Conservation (phyloP, 306 rosid genomes). For the Sindora glabra region DNA sequence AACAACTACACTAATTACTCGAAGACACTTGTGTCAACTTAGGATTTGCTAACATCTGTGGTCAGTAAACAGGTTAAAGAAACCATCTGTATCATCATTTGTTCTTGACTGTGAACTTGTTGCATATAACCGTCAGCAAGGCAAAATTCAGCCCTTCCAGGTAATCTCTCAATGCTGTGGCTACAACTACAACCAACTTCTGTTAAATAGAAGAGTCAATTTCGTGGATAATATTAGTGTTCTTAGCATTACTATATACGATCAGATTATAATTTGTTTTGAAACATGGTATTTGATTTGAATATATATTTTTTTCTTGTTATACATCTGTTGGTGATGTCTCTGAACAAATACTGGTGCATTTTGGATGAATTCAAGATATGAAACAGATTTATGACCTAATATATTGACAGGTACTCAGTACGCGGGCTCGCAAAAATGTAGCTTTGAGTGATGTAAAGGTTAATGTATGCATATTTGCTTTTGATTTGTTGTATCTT, state of each 20-base stretch:
- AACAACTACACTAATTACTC: neutral
- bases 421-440: slow-evolving; percentile 91
- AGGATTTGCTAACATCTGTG: slow-evolving; percentile 23
- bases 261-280: neutral
- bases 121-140: slow-evolving; percentile 65
- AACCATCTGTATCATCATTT: slow-evolving; percentile 68
- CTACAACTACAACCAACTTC: neutral
- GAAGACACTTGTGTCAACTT: neutral
- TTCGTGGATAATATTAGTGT: too few relatives aligned
- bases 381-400: slow-evolving; percentile 14
- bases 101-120: slow-evolving; percentile 90
- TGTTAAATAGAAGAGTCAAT: neutral
- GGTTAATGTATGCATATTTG: slow-evolving; percentile 77
- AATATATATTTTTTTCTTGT: neutral
- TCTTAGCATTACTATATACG: neutral
- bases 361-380: neutral
- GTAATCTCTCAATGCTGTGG: slow-evolving; percentile 27
- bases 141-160: slow-evolving; percentile 78
- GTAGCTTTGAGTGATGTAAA: slow-evolving; percentile 59
- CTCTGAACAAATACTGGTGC: neutral
- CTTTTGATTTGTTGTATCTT: slow-evolving; percentile 79
- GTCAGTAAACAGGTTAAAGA: slow-evolving; percentile 65
- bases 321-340: neutral
- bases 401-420: slow-evolving; percentile 61
- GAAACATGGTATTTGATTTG: neutral